Conservation (phyloP, 345 rosid species). For the Laguncularia racemosa region DNA sequence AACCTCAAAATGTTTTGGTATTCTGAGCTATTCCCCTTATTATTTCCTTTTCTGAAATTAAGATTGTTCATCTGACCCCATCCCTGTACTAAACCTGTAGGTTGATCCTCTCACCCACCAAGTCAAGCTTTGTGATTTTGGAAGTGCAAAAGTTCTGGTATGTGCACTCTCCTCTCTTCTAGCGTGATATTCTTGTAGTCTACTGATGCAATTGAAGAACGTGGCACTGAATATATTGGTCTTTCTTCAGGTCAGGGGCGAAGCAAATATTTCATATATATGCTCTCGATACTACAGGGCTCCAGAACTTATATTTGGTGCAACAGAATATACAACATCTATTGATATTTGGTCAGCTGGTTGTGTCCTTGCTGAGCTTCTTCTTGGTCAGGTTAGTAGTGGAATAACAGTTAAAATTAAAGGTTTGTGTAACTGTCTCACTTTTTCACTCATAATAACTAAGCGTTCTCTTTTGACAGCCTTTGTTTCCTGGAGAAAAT, state of each 20-base stretch:
- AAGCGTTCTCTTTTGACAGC: conserved; percentile 25
- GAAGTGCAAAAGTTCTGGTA: conserved; percentile 83
- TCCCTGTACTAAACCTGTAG: conserved; percentile 22
- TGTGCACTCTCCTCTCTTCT: not conserved
- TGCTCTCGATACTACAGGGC: conserved; percentile 88
- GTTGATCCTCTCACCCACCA: conserved; percentile 81
- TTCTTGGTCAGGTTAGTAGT: conserved; percentile 60
- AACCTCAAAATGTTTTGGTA: conserved; percentile 96
- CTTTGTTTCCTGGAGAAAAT: conserved; percentile 77
- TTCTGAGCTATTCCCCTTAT: not conserved
- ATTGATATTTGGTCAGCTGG: conserved; percentile 94
- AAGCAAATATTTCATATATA: conserved; percentile 69
- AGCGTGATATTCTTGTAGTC: not conserved
- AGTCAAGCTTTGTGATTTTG: conserved; percentile 79
- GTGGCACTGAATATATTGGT: not conserved
- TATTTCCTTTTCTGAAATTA: not conserved
- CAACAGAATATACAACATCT: conserved; percentile 67
- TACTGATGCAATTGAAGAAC: not conserved
- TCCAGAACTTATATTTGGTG: conserved; percentile 85
- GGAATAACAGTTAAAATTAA: not conserved
- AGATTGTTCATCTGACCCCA: conserved; percentile 8
- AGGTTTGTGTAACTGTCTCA: too few species aligned
- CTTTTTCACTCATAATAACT: not conserved
- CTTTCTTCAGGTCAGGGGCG: conserved; percentile 58
- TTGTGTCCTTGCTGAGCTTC: conserved; percentile 89